phyloP scores from a whole-genome alignment of 768 basidiomycete species.

The Podaxis sp. region DNA sequence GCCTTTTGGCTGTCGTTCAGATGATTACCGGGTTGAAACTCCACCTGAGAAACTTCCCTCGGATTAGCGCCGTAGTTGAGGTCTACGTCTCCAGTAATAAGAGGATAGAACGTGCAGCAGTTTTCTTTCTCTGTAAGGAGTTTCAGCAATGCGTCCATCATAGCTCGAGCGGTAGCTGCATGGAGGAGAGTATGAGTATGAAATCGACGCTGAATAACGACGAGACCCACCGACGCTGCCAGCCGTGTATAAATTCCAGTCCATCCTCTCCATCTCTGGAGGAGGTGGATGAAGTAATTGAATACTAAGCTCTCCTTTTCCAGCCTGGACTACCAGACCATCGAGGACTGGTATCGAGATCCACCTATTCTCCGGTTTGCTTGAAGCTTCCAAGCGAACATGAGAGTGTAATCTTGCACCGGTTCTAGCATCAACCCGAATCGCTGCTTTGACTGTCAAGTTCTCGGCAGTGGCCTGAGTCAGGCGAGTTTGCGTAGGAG shows the following conservation, averaged over 20 bases:
- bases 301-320: constrained; percentile 54
- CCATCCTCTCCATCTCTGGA: constrained; percentile 57
- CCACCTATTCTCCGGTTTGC: constrained; percentile 51
- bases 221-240: constrained; percentile 53
- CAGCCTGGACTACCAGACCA: constrained; percentile 55
- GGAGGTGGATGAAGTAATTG: constrained; percentile 57
- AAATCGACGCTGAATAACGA: background rate
- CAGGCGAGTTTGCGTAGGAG: constrained; percentile 44
- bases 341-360: constrained; percentile 49
- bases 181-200: background rate
- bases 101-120: constrained; percentile 50
- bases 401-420: constrained; percentile 63
- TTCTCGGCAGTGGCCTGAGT: constrained; percentile 30
- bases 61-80: constrained; percentile 4
- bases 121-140: constrained; percentile 41
- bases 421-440: constrained; percentile 53
- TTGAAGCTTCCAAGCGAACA: constrained; percentile 60
- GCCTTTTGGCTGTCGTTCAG: constrained; percentile 57
- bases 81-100: constrained; percentile 39
- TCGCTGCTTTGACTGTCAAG: constrained; percentile 44
- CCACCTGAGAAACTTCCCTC: background rate
- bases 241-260: constrained; percentile 66
- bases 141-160: constrained; percentile 60
- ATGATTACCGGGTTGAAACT: constrained; percentile 16
- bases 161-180: constrained; percentile 60